Conservation (phyloP, 345 rosid genomes). For the Aurinia saxatilis region DNA sequence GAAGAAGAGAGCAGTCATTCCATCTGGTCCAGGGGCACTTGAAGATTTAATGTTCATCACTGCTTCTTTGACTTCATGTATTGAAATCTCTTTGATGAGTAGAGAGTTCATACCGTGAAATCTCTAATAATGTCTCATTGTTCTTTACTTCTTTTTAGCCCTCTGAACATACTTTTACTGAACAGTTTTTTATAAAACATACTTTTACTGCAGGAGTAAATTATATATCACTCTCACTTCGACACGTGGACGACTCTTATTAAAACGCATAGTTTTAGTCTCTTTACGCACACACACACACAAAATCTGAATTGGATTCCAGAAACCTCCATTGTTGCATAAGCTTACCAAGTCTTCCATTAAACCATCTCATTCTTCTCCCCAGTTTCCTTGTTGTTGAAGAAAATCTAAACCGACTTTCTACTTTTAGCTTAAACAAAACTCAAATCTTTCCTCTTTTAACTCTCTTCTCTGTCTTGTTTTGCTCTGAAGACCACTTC, state of each 20-base stretch:
- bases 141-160: no score
- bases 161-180: no score
- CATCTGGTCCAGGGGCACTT: no score
- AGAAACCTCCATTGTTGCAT: not conserved
- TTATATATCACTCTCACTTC: conserved; percentile 15
- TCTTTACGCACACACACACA: conserved; percentile 9
- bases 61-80: no score
- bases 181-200: no score
- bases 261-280: conserved; percentile 10
- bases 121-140: no score
- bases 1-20: no score
- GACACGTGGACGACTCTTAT: conserved; percentile 19
- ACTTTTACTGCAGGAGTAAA: no score
- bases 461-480: not conserved
- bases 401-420: not conserved
- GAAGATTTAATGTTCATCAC: no score
- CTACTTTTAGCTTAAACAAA: conserved; percentile 12
- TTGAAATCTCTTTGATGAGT: no score
- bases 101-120: no score
- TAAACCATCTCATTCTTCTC: conserved; percentile 13
- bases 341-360: no score
- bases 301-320: conserved; percentile 3
- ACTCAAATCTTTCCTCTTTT: not conserved
- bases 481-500: not conserved
- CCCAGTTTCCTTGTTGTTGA: not conserved